A percentile compares a stretch with the other conserved stretches of the same genome.
These are phyloP conservation scores for Podila verticillata DNA, from an alignment of 192 early-diverging fungal species.

Conservation along the genomic window DNA sequence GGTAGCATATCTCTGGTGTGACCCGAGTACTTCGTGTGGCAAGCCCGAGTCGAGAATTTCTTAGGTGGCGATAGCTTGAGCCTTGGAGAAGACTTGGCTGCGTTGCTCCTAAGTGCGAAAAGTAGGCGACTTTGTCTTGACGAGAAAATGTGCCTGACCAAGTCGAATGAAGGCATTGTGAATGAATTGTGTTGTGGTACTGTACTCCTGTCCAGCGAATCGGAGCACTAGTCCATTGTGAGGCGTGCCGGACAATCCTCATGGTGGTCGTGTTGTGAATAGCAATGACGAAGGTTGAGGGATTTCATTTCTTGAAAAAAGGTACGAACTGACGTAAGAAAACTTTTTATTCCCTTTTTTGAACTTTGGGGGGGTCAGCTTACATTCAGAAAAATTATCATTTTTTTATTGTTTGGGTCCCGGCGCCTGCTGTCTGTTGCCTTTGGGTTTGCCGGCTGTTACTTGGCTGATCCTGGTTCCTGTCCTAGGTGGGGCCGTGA, in stretches of 20 bases:
- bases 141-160: no score
- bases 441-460: background rate
- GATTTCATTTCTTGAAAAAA: no score
- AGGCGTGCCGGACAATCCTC: background rate
- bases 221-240: background rate
- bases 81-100: no score
- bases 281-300: no score
- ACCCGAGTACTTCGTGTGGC: no score
- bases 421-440: background rate
- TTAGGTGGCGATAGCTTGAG: no score
- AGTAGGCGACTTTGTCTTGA: no score
- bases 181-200: background rate
- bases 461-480: no score
- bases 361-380: background rate
- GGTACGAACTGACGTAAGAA: background rate
- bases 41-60: no score
- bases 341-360: background rate
- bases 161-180: no score
- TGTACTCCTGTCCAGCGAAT: background rate
- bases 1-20: background rate
- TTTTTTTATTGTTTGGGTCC: constrained; percentile 6
- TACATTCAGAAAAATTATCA: background rate
- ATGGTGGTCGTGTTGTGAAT: background rate
- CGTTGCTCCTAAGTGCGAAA: no score
- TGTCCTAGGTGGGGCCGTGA: constrained; percentile 1